Conservation (phyloP, 2,329 filamentous ascomycete genomes). For the Fusarium albosuccineum region DNA sequence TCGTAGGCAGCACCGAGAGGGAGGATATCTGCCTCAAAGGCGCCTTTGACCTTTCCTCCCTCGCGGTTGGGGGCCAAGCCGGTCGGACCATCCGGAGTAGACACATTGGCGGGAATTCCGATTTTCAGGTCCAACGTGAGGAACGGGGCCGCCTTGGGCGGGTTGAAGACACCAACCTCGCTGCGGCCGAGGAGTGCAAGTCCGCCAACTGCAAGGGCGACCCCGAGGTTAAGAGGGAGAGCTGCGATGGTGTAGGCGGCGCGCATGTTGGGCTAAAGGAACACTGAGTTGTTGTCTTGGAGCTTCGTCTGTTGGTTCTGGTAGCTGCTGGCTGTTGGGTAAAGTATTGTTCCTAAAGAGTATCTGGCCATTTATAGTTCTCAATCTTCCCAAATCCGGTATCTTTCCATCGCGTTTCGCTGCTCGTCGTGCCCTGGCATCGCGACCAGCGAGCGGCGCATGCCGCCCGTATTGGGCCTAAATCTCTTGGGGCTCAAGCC, state of each 20-base stretch:
- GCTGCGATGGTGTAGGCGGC: not conserved
- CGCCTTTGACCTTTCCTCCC: slow-evolving; percentile 1
- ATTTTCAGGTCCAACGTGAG: slow-evolving; percentile 10
- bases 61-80: not conserved
- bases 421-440: not conserved
- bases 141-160: slow-evolving; percentile 3
- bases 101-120: slow-evolving; percentile 6
- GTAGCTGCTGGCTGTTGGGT: not conserved
- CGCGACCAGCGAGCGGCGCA: not conserved
- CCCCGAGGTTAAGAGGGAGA: not conserved
- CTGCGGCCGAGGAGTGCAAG: not conserved
- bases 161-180: not conserved
- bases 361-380: too few species aligned
- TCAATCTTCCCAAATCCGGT: not conserved
- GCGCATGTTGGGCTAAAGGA: not conserved
- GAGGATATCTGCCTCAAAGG: slow-evolving; percentile 16
- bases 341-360: too few species aligned
- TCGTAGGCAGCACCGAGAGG: slow-evolving; percentile 11
- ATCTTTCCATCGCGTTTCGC: not conserved
- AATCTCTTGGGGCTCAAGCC: too few species aligned
- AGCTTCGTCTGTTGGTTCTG: not conserved
- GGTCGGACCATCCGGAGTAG: slow-evolving; percentile 9
- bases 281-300: not conserved
- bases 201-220: not conserved
- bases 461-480: too few species aligned